These are phyloP conservation scores for Pestalotiopsis sp. DNA, from an alignment of 2,329 filamentous ascomycete genomes.

Conservation along the genomic window DNA sequence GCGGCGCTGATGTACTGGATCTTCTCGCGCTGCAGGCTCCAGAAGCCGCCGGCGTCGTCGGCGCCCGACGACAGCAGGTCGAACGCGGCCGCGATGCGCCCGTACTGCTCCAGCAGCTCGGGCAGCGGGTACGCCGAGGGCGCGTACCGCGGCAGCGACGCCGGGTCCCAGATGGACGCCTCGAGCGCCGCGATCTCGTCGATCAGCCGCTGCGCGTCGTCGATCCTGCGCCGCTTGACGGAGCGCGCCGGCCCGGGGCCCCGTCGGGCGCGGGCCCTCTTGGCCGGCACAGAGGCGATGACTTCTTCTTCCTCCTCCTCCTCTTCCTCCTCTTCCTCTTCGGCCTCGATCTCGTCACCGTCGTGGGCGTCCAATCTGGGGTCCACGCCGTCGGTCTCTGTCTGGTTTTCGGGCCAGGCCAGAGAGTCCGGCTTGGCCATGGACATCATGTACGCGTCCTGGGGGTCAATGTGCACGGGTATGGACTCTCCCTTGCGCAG, in stretches of 20 bases:
- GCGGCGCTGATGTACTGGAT: not conserved
- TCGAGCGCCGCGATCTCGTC: not conserved
- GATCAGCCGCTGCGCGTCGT: not conserved
- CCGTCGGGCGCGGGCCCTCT: not conserved
- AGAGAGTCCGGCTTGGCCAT: too few relatives aligned
- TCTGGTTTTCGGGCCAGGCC: too few relatives aligned
- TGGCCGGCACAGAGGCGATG: not conserved
- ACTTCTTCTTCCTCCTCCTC: not conserved
- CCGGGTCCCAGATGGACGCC: not conserved
- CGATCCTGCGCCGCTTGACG: not conserved
- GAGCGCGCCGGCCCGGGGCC: not conserved
- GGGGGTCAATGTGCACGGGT: too few relatives aligned
- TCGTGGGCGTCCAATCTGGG: not conserved
- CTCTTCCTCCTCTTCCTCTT: not conserved
- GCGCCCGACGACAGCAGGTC: not conserved
- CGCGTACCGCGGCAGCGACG: not conserved
- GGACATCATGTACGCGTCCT: too few relatives aligned
- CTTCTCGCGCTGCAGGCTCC: not conserved
- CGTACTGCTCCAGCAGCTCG: not conserved
- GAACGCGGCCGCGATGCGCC: not conserved
- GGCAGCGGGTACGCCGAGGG: not conserved
- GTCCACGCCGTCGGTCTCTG: too few relatives aligned
- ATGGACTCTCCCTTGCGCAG: too few relatives aligned
- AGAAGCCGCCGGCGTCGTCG: not conserved
- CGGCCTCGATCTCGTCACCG: not conserved